Conservation (phyloP, 768 basidiomycete species). For the Myochromella boudieri region DNA sequence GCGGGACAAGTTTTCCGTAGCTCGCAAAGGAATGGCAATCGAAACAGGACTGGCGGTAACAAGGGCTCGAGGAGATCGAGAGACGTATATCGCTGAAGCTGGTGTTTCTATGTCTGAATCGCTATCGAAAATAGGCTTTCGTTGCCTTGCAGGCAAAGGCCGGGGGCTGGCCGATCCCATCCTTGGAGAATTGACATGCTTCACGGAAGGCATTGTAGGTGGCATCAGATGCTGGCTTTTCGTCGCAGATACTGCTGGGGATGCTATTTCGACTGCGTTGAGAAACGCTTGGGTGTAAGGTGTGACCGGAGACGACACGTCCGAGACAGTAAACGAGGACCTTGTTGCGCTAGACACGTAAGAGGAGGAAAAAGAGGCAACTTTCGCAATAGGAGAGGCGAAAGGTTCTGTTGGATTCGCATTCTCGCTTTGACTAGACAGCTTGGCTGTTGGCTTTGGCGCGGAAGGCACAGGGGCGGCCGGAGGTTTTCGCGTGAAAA, state of each 20-base stretch:
- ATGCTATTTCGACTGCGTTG: constrained; percentile 21
- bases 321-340: constrained; percentile 17
- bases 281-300: constrained; percentile 7
- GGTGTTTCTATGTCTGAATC: constrained; percentile 32
- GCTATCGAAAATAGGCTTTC: constrained; percentile 36
- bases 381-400: constrained; percentile 6
- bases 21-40: constrained; percentile 15
- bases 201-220: constrained; percentile 2
- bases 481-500: constrained; percentile 36
- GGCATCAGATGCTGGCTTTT: constrained; percentile 9
- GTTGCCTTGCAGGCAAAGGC: constrained; percentile 20
- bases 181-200: constrained; percentile 1
- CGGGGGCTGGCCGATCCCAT: constrained; percentile 7
- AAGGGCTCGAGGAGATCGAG: constrained; percentile 22
- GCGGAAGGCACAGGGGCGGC: constrained; percentile 11
- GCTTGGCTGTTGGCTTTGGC: constrained; percentile 7
- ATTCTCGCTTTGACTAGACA: constrained; percentile 12
- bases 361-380: constrained; percentile 9
- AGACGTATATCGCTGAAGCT: constrained; percentile 28
- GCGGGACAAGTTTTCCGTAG: constrained; percentile 24
- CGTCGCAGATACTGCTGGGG: constrained; percentile 14
- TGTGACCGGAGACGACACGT: constrained; percentile 17
- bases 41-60: constrained; percentile 2
- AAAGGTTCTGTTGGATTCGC: constrained; percentile 3
- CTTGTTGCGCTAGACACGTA: constrained; percentile 7